A percentile compares a stretch with the other conserved stretches of the same genome.
Conservation (phyloP, 768 basidiomycete species). For the Mycena amicta region DNA sequence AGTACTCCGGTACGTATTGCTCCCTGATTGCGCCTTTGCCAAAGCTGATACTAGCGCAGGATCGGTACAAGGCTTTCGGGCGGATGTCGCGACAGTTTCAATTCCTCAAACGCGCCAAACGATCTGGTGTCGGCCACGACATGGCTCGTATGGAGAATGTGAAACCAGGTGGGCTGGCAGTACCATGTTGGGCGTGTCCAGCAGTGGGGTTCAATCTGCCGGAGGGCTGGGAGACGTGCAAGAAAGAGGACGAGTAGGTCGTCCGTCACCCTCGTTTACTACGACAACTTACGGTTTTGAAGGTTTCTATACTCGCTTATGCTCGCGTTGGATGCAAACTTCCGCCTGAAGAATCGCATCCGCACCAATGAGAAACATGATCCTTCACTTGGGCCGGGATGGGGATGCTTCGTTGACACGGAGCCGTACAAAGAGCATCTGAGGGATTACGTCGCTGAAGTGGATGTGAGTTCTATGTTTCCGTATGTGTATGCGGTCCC, state of each 20-base stretch:
- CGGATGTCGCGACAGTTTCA: not conserved
- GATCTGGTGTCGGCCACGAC: slow-evolving; percentile 4
- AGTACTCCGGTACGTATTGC: not conserved
- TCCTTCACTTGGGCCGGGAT: slow-evolving; percentile 12
- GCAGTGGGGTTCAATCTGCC: slow-evolving; percentile 22
- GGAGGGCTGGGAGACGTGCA: slow-evolving; percentile 14
- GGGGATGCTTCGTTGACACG: too few species aligned
- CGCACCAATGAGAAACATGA: slow-evolving; percentile 8
- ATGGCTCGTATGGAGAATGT: not conserved
- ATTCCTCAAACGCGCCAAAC: not conserved
- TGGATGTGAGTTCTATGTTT: not conserved
- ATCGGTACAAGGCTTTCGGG: too few species aligned
- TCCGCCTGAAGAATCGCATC: not conserved
- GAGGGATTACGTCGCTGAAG: too few species aligned
- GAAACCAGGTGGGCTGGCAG: slow-evolving; percentile 7
- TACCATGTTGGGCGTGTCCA: slow-evolving; percentile 26
- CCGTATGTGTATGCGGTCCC: not conserved
- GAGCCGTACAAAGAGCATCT: not conserved
- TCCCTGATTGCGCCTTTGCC: not conserved
- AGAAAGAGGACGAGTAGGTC: slow-evolving; percentile 2
- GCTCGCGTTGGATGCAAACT: too few species aligned
- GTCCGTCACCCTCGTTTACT: not conserved
- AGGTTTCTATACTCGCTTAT: slow-evolving; percentile 17
- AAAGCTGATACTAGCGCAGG: not conserved
- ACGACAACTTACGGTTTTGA: not conserved